phyloP scores from a whole-genome alignment of 2,329 filamentous ascomycete genomes.

The Beauveria rudraprayagi region DNA sequence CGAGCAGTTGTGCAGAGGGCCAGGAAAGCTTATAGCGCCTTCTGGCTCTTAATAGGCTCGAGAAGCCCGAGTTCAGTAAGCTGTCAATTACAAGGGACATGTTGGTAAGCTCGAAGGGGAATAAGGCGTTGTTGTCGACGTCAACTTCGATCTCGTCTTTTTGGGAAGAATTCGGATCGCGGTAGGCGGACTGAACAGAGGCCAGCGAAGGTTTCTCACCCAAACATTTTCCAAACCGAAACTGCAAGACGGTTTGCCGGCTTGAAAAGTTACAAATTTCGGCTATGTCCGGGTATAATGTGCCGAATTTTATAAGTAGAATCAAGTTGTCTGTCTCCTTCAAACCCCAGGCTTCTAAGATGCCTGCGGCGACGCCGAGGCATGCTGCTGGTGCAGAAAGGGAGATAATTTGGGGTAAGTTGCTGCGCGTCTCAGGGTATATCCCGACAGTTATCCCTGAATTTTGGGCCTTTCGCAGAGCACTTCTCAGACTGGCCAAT shows the following conservation, averaged over 20 bases:
- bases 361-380: constrained; percentile 65
- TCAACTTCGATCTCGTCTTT: not conserved
- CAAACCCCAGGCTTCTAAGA: constrained; percentile 70
- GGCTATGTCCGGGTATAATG: constrained; percentile 54
- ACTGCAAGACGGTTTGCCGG: constrained; percentile 32
- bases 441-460: constrained; percentile 66
- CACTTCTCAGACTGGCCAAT: constrained; percentile 36
- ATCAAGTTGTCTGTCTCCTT: constrained; percentile 60
- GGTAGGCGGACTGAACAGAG: constrained; percentile 46
- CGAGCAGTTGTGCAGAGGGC: constrained; percentile 11
- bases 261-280: constrained; percentile 37
- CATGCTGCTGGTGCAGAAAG: constrained; percentile 63
- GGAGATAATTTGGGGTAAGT: constrained; percentile 41
- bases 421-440: constrained; percentile 37
- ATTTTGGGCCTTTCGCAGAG: constrained; percentile 45
- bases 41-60: not conserved
- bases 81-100: constrained; percentile 5
- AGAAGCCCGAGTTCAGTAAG: not conserved
- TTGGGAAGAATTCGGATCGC: constrained; percentile 13
- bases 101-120: constrained; percentile 5
- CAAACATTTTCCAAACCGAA: constrained; percentile 63
- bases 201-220: constrained; percentile 60
- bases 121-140: not conserved
- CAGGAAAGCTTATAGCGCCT: constrained; percentile 6
- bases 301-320: constrained; percentile 57